Percentiles rank a stretch among this genome's conserved stretches.
These are phyloP conservation scores for Schoenoplectus triqueter DNA, from an alignment of 202 grass and related monocot genomes.

Conservation along the genomic window DNA sequence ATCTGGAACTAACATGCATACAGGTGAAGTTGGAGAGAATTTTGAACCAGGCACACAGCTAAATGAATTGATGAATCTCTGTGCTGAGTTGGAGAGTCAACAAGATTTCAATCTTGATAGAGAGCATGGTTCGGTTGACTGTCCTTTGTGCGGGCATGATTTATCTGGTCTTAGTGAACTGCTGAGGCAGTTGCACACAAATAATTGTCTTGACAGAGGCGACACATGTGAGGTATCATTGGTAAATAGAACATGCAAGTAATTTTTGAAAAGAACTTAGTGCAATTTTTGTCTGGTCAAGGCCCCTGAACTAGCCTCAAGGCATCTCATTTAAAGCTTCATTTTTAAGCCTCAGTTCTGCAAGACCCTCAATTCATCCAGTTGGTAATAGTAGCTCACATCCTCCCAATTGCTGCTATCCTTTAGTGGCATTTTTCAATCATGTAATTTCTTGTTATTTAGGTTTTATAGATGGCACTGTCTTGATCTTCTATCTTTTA, in stretches of 20 bases:
- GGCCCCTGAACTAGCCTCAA: neutral
- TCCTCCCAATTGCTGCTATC: neutral
- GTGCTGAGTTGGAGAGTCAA: slow-evolving; percentile 48
- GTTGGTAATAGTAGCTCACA: neutral
- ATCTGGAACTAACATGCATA: slow-evolving; percentile 13
- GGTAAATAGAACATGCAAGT: neutral
- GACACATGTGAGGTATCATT: slow-evolving; percentile 55
- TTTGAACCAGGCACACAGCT: slow-evolving; percentile 85
- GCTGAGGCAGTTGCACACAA: slow-evolving; percentile 60
- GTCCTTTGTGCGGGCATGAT: slow-evolving; percentile 79
- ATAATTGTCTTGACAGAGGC: slow-evolving; percentile 76
- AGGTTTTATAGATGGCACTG: neutral
- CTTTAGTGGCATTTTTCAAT: neutral
- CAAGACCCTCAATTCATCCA: neutral
- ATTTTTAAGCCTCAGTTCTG: neutral
- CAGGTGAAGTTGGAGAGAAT: slow-evolving; percentile 47
- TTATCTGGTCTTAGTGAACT: slow-evolving; percentile 68
- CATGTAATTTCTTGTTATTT: neutral
- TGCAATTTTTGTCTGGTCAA: slow-evolving; percentile 5
- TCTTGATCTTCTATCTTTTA: slow-evolving; percentile 5
- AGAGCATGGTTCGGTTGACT: slow-evolving; percentile 50
- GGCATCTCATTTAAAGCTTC: neutral
- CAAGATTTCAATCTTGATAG: slow-evolving; percentile 33
- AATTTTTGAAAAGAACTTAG: neutral
- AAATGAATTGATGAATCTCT: slow-evolving; percentile 80